Base-by-base conservation (phyloP, 116 monocot genomes). In the Iris pallida region DNA sequence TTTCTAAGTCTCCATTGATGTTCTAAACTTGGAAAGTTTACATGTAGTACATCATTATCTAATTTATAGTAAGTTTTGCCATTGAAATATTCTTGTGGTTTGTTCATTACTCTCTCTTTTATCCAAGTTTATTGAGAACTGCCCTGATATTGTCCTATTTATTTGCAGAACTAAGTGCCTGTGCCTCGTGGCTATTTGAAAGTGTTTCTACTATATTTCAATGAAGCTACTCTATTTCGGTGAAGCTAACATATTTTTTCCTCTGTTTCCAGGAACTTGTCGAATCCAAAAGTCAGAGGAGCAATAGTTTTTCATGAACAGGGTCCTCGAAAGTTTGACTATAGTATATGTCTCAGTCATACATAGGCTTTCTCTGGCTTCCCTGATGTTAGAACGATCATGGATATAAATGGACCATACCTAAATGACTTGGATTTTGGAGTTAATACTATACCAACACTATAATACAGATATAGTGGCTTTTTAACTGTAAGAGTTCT, bases 361-460 rank as follows among this genome's bases (percentile, higher is more conserved):
- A 82, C 90, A 44, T 94, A 90, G 94, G 94, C 90, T 40, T 90
- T 94, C 59, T 90, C 90, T 62, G 94, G 94, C 43, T 94, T 90
- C 73, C 94, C 90, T 68, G 83, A 94, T 79, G 77, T 85, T 57
- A 85, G 75, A 66, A 80, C 82, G 40, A 94, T 94, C 75, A 94
- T 94, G 94, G 94, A 94, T 81, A 83, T 88, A 9, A 94, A 94
- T 72, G 90, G 94, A 56, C 80, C 90, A 57, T 94, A 85, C 81
- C 80, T 94, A 8, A 76, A 94, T 78, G 90, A 94, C 67, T 69
- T 94, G 42, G 82, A 76, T 57, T 63, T 94, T 61, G 94, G 90
- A 53, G 80, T 90, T 73, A 81, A 68, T 72, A 73, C 83, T 11
- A 70, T 90, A n/a, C 90, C 94, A 49, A 94, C 80, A 59, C 78